phyloP scores from a whole-genome alignment of 2,329 filamentous ascomycete species.

The Aspergillus ibericus region DNA sequence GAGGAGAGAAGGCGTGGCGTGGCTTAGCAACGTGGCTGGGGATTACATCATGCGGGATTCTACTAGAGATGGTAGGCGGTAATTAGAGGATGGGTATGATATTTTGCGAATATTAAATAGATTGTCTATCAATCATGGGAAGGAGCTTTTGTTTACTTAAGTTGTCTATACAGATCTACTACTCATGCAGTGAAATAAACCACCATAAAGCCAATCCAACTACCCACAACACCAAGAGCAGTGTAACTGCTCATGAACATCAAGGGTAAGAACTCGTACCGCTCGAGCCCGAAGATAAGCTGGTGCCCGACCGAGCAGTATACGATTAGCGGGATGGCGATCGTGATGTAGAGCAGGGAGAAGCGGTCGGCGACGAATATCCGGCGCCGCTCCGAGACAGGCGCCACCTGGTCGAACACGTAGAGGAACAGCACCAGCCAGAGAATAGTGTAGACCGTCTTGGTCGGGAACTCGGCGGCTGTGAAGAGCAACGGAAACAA shows the following conservation, averaged over 20 bases:
- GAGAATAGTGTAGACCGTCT: constrained; percentile 86
- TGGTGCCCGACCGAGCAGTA: constrained; percentile 86
- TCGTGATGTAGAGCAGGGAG: constrained; percentile 81
- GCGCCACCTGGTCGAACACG: constrained; percentile 82
- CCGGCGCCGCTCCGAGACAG: constrained; percentile 74
- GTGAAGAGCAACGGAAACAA: constrained; percentile 94
- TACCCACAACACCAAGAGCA: constrained; percentile 90
- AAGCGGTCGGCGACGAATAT: constrained; percentile 91
- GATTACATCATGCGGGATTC: constrained; percentile 19
- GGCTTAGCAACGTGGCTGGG: background rate
- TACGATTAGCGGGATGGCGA: constrained; percentile 83
- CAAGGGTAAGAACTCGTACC: constrained; percentile 84
- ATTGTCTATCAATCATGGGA: background rate
- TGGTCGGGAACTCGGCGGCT: constrained; percentile 86
- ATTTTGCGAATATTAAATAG: background rate
- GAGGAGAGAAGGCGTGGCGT: too few species aligned
- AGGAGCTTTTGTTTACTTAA: background rate
- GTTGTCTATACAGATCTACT: background rate
- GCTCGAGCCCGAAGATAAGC: constrained; percentile 71
- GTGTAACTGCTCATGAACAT: constrained; percentile 98
- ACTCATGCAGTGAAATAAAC: constrained; percentile 71
- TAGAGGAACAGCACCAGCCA: constrained; percentile 88
- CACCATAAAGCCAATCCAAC: constrained; percentile 91
- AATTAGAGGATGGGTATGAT: background rate
- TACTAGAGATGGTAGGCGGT: too few species aligned